These are phyloP conservation scores for Tolypocladium ovalisporum DNA, from an alignment of 2,329 filamentous ascomycete species.

Conservation along the genomic window DNA sequence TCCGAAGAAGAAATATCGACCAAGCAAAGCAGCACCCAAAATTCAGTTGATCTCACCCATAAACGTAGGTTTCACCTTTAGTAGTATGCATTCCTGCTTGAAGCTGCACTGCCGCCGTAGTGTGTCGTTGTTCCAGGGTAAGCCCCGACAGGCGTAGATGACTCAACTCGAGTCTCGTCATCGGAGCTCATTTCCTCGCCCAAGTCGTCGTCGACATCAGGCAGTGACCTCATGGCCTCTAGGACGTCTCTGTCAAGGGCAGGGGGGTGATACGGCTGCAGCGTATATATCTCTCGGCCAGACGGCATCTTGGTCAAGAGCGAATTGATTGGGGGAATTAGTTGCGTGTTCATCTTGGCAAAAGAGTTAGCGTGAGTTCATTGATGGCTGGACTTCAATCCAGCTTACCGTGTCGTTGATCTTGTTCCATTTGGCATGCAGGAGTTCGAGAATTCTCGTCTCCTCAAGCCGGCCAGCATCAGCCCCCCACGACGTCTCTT, in stretches of 20 bases:
- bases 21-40: not conserved
- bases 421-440: conserved; percentile 82
- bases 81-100: conserved; percentile 27
- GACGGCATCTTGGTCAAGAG: conserved; percentile 74
- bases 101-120: conserved; percentile 19
- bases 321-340: conserved; percentile 59
- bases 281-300: conserved; percentile 71
- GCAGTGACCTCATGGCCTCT: conserved; percentile 41
- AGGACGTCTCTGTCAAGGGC: conserved; percentile 54
- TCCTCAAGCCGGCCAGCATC: conserved; percentile 84
- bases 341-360: conserved; percentile 64
- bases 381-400: rapidly evolving
- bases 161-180: conserved; percentile 20
- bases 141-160: conserved; percentile 29
- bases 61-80: conserved; percentile 2
- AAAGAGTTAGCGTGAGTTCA: conserved; percentile 2
- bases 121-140: conserved; percentile 37
- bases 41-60: not conserved
- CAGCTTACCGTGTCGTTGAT: conserved; percentile 75
- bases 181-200: conserved; percentile 26
- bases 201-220: conserved; percentile 21
- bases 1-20: not conserved
- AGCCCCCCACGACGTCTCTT: conserved; percentile 60
- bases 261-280: conserved; percentile 58
- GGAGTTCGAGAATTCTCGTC: conserved; percentile 71